A percentile compares a stretch with the other conserved stretches of the same genome.
These are phyloP conservation scores for Hamamelis virginiana DNA, from an alignment of 164 flowering plant genomes.

Conservation along the genomic window DNA sequence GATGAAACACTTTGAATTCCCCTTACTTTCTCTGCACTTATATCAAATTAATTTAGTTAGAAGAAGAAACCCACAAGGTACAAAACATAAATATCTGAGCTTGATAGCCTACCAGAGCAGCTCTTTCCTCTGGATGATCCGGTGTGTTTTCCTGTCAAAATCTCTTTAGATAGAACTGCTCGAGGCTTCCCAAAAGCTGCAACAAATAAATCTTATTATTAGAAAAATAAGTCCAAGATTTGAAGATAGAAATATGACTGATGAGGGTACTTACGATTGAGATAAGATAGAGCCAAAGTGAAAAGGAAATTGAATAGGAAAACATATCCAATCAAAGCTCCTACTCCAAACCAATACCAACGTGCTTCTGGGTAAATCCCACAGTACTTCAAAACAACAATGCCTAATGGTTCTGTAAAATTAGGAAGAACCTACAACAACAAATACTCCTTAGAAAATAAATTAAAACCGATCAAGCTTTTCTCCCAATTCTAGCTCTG, in stretches of 20 bases:
- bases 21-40: conserved; percentile 20
- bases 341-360: conserved; percentile 65
- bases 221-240: not conserved
- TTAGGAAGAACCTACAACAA: conserved; percentile 15
- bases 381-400: conserved; percentile 35
- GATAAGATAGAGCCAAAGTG: conserved; percentile 44
- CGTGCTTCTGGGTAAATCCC: conserved; percentile 38
- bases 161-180: conserved; percentile 38
- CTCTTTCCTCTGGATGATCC: conserved; percentile 8
- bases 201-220: not conserved
- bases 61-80: not conserved
- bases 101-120: conserved; percentile 16
- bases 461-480: too few relatives aligned
- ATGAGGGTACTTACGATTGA: conserved; percentile 39
- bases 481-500: too few relatives aligned
- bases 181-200: conserved; percentile 60
- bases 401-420: conserved; percentile 40
- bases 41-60: not conserved
- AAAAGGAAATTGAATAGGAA: conserved; percentile 41
- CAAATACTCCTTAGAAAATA: not conserved
- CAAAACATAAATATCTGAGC: not conserved
- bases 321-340: conserved; percentile 37
- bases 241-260: not conserved
- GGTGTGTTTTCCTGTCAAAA: conserved; percentile 23
- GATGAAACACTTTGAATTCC: conserved; percentile 23